A percentile compares a stretch with the other conserved stretches of the same genome.
Conservation (phyloP, 2,329 filamentous ascomycete genomes). For the Cylindrodendrum hubeiense region DNA sequence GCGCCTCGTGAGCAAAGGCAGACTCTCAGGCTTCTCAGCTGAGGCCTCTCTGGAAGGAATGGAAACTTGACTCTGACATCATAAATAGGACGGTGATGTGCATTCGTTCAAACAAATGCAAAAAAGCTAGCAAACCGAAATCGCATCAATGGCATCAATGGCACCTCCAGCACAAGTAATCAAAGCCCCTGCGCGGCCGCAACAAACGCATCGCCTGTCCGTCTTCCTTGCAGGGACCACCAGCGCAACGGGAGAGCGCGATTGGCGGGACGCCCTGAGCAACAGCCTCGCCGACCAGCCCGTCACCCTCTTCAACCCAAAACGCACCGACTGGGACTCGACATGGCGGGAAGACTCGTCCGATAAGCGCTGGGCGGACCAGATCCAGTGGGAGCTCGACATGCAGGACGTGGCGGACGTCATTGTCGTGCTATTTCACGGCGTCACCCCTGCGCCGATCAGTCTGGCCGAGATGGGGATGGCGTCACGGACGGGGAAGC, state of each 20-base stretch:
- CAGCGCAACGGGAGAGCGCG: slow-evolving; percentile 51
- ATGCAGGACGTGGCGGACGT: slow-evolving; percentile 66
- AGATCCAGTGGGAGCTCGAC: slow-evolving; percentile 72
- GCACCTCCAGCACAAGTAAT: slow-evolving; percentile 7
- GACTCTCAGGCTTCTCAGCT: neutral
- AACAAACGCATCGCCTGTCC: slow-evolving; percentile 33
- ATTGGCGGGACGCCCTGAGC: slow-evolving; percentile 65
- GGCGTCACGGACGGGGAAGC: slow-evolving; percentile 56
- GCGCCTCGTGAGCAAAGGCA: neutral
- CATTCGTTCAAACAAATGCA: neutral
- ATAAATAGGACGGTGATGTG: neutral
- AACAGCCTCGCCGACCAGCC: slow-evolving; percentile 56
- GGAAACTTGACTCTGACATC: neutral
- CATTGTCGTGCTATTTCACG: slow-evolving; percentile 69
- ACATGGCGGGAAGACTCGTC: slow-evolving; percentile 63
- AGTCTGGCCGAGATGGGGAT: slow-evolving; percentile 73
- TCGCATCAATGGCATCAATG: neutral
- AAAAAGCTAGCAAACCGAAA: neutral
- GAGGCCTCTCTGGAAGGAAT: neutral
- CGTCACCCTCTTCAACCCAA: slow-evolving; percentile 69
- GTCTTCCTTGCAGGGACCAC: slow-evolving; percentile 73
- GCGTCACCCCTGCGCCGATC: slow-evolving; percentile 64
- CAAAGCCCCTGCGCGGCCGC: slow-evolving; percentile 7
- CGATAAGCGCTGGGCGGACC: slow-evolving; percentile 61
- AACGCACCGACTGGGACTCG: slow-evolving; percentile 67